Evolutionary conservation across 2,329 filamentous ascomycete genomes (phyloP).

Genomic region (Drechslerella coelobrocha): DNA sequence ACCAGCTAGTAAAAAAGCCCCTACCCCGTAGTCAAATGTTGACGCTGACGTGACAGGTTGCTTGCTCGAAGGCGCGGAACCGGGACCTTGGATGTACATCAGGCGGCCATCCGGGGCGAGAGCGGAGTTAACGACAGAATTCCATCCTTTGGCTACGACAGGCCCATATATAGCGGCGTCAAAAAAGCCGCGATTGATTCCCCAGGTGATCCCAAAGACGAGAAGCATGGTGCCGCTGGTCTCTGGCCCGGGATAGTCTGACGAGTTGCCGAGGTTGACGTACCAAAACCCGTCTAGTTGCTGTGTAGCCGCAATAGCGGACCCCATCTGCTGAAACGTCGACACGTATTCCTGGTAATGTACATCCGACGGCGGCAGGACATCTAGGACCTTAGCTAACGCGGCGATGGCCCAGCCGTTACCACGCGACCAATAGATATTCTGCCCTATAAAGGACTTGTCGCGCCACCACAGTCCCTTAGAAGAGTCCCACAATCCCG

Average conservation of each 20-base stretch:
- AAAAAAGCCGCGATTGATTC: conserved; percentile 27
- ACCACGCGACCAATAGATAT: conserved; percentile 33
- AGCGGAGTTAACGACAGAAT: conserved; percentile 12
- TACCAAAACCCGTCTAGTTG: conserved; percentile 31
- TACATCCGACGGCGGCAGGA: conserved; percentile 16
- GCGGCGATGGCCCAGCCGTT: conserved; percentile 36
- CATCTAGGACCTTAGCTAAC: conserved; percentile 25
- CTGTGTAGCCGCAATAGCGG: conserved; percentile 13
- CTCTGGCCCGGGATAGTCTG: conserved; percentile 22
- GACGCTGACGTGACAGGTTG: conserved; percentile 19
- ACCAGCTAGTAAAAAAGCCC: conserved; percentile 25
- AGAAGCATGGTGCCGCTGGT: conserved; percentile 31
- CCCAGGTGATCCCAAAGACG: conserved; percentile 28
- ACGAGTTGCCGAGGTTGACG: conserved; percentile 27
- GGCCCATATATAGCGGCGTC: conserved; percentile 18
- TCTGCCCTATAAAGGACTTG: conserved; percentile 18
- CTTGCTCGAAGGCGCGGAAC: conserved; percentile 12
- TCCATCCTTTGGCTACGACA: conserved; percentile 22
- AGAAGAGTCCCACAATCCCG: conserved; percentile 20
- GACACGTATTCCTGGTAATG: conserved; percentile 31
- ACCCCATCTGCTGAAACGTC: conserved; percentile 21
- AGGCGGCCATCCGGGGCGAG: conserved; percentile 15
- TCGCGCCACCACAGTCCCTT: conserved; percentile 36
- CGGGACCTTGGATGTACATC: conserved; percentile 19
- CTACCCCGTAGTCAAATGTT: conserved; percentile 16